Conservation (phyloP, 371 early-diverging fungal genomes). For the Mortierella sp. region DNA sequence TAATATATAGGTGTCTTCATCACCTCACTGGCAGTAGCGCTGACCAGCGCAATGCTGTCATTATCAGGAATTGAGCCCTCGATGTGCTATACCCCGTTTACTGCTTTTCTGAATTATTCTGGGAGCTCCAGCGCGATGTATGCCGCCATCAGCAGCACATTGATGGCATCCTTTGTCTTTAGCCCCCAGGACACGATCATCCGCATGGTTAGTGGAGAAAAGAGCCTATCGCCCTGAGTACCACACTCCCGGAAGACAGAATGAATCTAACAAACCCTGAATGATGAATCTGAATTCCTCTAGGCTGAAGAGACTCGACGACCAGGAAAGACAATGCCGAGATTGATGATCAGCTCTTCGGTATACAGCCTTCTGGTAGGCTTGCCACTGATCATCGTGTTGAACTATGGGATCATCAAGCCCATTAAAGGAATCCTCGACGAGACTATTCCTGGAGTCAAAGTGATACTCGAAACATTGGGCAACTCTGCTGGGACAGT, state of each 20-base stretch:
- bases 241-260: too few species aligned
- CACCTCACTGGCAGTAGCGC: constrained; percentile 34
- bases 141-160: constrained; percentile 25
- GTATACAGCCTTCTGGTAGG: constrained; percentile 17
- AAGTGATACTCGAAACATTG: constrained; percentile 25
- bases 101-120: constrained; percentile 42
- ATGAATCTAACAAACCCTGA: neutral
- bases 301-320: constrained; percentile 37
- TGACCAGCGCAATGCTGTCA: constrained; percentile 34
- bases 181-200: constrained; percentile 36
- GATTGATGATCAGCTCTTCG: constrained; percentile 6
- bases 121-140: constrained; percentile 33
- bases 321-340: constrained; percentile 28
- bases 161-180: constrained; percentile 49
- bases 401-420: constrained; percentile 23
- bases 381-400: constrained; percentile 20
- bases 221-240: too few species aligned
- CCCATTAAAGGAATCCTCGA: constrained; percentile 42
- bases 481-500: neutral
- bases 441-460: constrained; percentile 30
- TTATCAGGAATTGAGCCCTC: constrained; percentile 17
- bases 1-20: constrained; percentile 14
- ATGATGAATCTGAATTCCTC: neutral
- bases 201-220: constrained; percentile 38
- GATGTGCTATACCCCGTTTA: constrained; percentile 26